Conservation (phyloP, 768 basidiomycete genomes). For the Amanita polypyramis region DNA sequence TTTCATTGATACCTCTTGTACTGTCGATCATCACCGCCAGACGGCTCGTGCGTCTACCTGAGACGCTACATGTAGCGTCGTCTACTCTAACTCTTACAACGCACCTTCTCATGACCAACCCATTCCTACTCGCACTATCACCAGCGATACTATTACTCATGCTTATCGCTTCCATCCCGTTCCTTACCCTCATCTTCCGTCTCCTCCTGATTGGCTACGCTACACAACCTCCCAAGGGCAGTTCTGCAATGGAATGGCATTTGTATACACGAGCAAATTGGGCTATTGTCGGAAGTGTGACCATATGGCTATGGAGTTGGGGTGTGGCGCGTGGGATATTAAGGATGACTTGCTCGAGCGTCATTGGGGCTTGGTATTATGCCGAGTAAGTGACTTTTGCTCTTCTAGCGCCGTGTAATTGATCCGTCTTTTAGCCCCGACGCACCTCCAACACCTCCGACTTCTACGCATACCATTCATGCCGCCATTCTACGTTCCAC, state of each 20-base stretch:
- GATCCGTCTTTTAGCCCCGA: constrained; percentile 17
- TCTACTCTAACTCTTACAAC: constrained; percentile 51
- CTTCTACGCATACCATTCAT: constrained; percentile 64
- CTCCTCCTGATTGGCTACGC: constrained; percentile 61
- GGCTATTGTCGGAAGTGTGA: constrained; percentile 41
- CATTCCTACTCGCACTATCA: constrained; percentile 66
- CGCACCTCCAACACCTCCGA: constrained; percentile 33
- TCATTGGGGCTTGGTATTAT: constrained; percentile 92
- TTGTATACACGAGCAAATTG: constrained; percentile 29
- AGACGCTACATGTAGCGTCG: constrained; percentile 58
- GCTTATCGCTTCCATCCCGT: constrained; percentile 67
- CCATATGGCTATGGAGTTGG: constrained; percentile 69
- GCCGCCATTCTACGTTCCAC: constrained; percentile 71
- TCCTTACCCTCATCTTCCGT: constrained; percentile 69
- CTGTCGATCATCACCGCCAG: constrained; percentile 64
- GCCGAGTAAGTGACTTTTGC: constrained; percentile 28
- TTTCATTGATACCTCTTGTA: constrained; percentile 64
- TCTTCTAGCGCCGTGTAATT: neutral
- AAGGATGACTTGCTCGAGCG: constrained; percentile 66
- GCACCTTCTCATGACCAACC: constrained; percentile 57
- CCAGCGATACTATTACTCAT: constrained; percentile 59
- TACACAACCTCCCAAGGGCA: constrained; percentile 13
- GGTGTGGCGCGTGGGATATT: constrained; percentile 70
- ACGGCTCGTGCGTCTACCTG: constrained; percentile 61
- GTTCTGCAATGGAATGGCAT: constrained; percentile 27